phyloP scores from a whole-genome alignment of 1,284 basidiomycete species.

The Ganoderma multipileum region DNA sequence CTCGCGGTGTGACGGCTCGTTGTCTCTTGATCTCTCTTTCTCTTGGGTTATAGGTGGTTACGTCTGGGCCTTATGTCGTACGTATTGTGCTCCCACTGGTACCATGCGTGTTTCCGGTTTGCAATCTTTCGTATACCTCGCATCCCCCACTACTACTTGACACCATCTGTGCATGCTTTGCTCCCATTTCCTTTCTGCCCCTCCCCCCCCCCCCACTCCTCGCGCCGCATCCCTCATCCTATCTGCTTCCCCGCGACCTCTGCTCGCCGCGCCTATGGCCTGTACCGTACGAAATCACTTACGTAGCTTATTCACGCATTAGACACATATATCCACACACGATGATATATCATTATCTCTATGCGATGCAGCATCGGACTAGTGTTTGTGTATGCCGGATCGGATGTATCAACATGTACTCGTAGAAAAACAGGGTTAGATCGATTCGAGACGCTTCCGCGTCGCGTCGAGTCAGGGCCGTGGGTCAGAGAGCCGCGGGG shows the following conservation, averaged over 20 bases:
- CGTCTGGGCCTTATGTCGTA: constrained; percentile 8
- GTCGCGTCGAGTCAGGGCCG: background rate
- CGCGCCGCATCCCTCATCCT: background rate
- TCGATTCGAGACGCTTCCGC: too few relatives aligned
- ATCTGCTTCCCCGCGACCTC: background rate
- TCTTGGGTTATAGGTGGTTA: constrained; percentile 27
- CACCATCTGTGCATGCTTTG: constrained; percentile 23
- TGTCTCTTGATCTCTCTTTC: constrained; percentile 8
- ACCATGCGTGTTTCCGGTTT: constrained; percentile 11
- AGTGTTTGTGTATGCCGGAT: background rate
- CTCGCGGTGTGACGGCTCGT: constrained; percentile 27
- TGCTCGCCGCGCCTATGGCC: constrained; percentile 17
- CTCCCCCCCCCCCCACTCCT: background rate
- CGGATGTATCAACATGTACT: constrained; percentile 15
- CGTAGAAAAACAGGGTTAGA: background rate
- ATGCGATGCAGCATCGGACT: background rate
- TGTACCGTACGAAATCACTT: constrained; percentile 32
- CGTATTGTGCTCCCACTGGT: constrained; percentile 9
- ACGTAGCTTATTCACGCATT: constrained; percentile 31
- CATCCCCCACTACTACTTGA: constrained; percentile 21
- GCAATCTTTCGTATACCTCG: constrained; percentile 25
- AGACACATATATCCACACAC: constrained; percentile 33
- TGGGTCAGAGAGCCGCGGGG: constrained; percentile 7
- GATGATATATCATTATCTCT: constrained; percentile 30
- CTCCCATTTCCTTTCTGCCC: background rate